Base-by-base conservation (phyloP, 176 grass and related monocot genomes). In the Musa beccarii region DNA sequence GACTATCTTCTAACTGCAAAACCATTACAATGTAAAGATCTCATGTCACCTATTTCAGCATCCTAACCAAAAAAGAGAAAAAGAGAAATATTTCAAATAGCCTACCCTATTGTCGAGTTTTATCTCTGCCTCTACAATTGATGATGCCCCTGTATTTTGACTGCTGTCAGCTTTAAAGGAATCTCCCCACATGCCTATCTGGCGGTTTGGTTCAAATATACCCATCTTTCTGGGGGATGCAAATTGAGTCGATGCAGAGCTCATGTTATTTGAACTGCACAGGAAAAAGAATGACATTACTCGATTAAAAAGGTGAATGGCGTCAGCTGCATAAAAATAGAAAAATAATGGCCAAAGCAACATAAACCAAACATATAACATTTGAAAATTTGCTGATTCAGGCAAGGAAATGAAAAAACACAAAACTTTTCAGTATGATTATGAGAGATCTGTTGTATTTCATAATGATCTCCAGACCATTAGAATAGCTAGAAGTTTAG, bases 221-320 rank as follows among this genome's bases (percentile, higher is more conserved):
- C 84, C 95, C 64, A 95, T 95, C 69, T 83, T 69, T 74, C 84
- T 54, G 0, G 86, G 88, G 54, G 77, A 77, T 65, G 81, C 86
- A 22, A 86, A 95, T 70, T 94, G 96, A 84, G 83, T 62, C 54
- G 94, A 87, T 63, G 84, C 84, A 55, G 89, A 85, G 19, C 88
- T 85, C 96, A 89, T 88, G 83, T 61, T 86, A 84, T 83, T 84
- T 68, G 96, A 85, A 82, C 76, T 82, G 89, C 52, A 72, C 50
- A 71, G 9, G 51, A 51, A n/a, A 17, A 78, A 9, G 69, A 17
- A 0, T 19, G 6, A 20, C 22, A 63, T 43, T 5, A 23, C 13
- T 51, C 24, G 54, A 15, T 56, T 65, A 49, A 28, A 79, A 66
- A 65, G 11, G 53, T 69, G 24, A 68, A 56, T n/a, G 15, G 34